Percentiles rank a stretch among this genome's conserved stretches.
phyloP scores from a whole-genome alignment of 805 yeast species.

The Hanseniaspora pseudoguilliermondii region DNA sequence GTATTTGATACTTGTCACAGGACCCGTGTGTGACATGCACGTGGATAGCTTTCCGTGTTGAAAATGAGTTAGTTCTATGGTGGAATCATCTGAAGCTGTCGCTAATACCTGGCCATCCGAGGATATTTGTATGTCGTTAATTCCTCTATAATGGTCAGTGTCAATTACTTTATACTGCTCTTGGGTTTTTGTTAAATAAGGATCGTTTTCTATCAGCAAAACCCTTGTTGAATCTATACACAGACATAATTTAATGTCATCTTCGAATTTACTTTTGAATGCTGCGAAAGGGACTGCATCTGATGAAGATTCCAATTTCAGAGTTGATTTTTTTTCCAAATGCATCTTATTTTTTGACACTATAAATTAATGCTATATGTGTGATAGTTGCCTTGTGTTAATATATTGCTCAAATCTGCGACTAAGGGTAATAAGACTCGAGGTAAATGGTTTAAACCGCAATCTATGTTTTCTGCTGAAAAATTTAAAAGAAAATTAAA shows the following conservation, averaged over 20 bases:
- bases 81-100: conserved; percentile 74
- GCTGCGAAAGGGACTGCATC: background rate
- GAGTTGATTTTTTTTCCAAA: background rate
- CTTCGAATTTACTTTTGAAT: background rate
- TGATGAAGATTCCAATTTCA: background rate
- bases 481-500: no score
- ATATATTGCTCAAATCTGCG: no score
- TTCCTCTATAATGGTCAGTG: conserved; percentile 53
- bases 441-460: no score
- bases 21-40: conserved; percentile 71
- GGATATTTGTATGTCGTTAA: conserved; percentile 67
- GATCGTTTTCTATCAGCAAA: conserved; percentile 7
- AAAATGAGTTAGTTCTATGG: conserved; percentile 62
- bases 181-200: background rate
- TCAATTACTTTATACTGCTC: conserved; percentile 13
- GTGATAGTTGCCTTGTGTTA: no score
- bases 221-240: background rate
- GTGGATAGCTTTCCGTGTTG: conserved; percentile 31
- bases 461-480: no score
- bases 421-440: no score
- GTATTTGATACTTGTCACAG: conserved; percentile 60
- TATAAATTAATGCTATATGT: background rate
- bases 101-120: conserved; percentile 64
- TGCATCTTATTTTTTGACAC: background rate
- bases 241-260: background rate